These are phyloP conservation scores for Saprolegnia diclina DNA, from an alignment of 352 stramenopile genomes.

Conservation along the genomic window DNA sequence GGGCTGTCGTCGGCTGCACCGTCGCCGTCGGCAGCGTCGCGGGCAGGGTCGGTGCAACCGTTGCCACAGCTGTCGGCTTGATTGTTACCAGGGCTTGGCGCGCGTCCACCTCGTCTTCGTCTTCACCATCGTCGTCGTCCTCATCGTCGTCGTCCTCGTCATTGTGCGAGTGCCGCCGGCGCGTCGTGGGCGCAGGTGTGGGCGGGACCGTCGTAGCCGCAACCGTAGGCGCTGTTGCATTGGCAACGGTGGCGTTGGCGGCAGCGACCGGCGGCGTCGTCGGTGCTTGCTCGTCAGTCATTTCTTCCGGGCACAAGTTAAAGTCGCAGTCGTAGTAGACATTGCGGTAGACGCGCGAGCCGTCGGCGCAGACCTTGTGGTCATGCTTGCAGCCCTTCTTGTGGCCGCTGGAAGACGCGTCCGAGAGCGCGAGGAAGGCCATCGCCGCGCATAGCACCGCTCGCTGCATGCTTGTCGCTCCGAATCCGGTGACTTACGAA, in stretches of 20 bases:
- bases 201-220: neutral
- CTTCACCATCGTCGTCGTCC: neutral
- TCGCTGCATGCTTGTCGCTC: neutral
- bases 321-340: conserved; percentile 20
- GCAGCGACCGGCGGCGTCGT: neutral
- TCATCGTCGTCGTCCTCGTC: neutral
- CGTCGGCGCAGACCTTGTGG: conserved; percentile 8
- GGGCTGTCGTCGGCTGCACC: neutral
- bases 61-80: neutral
- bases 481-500: neutral
- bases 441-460: neutral
- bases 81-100: neutral
- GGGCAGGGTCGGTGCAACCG: neutral
- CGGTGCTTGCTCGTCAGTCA: neutral
- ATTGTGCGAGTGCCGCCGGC: neutral
- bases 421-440: neutral
- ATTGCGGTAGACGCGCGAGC: conserved; percentile 22
- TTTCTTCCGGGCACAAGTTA: conserved; percentile 23
- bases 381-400: conserved; percentile 17
- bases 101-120: neutral
- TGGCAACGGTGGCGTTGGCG: neutral
- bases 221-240: neutral
- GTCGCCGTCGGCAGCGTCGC: neutral
- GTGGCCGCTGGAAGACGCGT: neutral
- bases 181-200: neutral